phyloP scores from a whole-genome alignment of 768 basidiomycete genomes.

The Phlegmacium glaucopus region DNA sequence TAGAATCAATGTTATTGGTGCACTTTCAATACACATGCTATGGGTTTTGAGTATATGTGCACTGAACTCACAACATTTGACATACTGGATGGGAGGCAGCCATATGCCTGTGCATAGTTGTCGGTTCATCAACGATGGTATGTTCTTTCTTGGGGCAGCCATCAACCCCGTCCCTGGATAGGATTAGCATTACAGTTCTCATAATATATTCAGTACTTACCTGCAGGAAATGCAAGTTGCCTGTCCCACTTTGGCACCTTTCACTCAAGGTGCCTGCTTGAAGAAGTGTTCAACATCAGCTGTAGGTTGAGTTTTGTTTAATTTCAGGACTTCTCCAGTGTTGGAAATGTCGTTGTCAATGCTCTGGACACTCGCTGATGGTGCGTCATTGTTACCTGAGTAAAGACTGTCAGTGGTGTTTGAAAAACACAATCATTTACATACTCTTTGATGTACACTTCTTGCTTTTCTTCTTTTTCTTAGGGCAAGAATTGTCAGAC shows the following conservation, averaged over 20 bases:
- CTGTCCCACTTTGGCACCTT: neutral
- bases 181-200: neutral
- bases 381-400: neutral
- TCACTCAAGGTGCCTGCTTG: neutral
- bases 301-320: conserved; percentile 1
- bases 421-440: neutral
- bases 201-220: neutral
- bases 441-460: neutral
- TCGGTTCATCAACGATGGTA: neutral
- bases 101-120: conserved; percentile 3
- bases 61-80: neutral
- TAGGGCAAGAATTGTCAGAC: neutral
- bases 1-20: conserved; percentile 2
- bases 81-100: neutral
- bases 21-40: conserved; percentile 3
- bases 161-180: neutral
- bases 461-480: conserved; percentile 5
- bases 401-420: neutral
- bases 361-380: neutral
- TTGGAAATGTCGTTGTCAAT: neutral
- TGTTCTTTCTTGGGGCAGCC: neutral
- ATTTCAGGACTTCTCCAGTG: neutral
- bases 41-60: neutral
- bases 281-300: conserved; percentile 3
- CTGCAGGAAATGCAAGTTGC: neutral